Percentiles rank a stretch among this genome's conserved stretches.
Conservation (phyloP, 371 early-diverging fungal species). For the Mortierella sp. region DNA sequence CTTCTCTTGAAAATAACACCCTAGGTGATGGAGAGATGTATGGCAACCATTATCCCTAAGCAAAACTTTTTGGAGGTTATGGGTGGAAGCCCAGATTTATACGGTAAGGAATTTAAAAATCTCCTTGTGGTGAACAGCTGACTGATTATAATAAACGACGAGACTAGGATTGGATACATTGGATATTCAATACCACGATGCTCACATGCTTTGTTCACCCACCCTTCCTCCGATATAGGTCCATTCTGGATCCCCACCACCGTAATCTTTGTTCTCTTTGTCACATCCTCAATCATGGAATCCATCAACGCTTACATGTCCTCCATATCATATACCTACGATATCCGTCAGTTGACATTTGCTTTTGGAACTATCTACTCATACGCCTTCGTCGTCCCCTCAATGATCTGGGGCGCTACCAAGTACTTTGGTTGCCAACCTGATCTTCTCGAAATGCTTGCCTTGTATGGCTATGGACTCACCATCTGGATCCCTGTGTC, state of each 20-base stretch:
- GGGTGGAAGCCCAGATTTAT: slow-evolving; percentile 71
- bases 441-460: slow-evolving; percentile 83
- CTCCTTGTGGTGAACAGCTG: too few species aligned
- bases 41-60: slow-evolving; percentile 63
- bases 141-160: too few species aligned
- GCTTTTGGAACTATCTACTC: slow-evolving; percentile 86
- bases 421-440: slow-evolving; percentile 89
- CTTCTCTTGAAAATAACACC: neutral
- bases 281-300: slow-evolving; percentile 88
- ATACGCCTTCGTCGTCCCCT: slow-evolving; percentile 81
- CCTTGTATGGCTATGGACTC: slow-evolving; percentile 93
- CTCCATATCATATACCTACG: slow-evolving; percentile 70
- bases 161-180: neutral
- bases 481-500: slow-evolving; percentile 94
- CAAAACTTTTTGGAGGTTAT: slow-evolving; percentile 64
- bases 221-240: slow-evolving; percentile 57
- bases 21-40: slow-evolving; percentile 68
- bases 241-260: slow-evolving; percentile 98
- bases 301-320: slow-evolving; percentile 81
- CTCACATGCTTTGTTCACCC: neutral
- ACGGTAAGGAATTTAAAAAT: slow-evolving; percentile 62
- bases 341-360: slow-evolving; percentile 84
- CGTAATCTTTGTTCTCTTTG: slow-evolving; percentile 92
- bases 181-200: neutral
- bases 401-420: slow-evolving; percentile 83